These are phyloP conservation scores for Globisporangium megalacanthum DNA, from an alignment of 352 stramenopile species.

Conservation along the genomic window DNA sequence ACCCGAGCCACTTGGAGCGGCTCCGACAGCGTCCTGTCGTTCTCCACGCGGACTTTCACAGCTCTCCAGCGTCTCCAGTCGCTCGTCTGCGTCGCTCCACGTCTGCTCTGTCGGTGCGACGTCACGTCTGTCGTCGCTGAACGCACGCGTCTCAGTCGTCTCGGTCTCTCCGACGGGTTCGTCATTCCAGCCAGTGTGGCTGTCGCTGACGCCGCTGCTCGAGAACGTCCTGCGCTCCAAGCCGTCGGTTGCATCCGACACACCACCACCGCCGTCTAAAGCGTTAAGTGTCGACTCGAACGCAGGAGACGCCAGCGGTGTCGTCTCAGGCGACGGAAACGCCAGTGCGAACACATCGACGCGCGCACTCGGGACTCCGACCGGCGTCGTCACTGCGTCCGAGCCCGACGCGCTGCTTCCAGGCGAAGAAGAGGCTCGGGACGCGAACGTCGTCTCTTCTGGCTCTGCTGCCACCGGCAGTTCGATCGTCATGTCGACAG, in stretches of 20 bases:
- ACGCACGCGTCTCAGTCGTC: no score
- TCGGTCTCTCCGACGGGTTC: background rate
- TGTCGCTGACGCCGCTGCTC: background rate
- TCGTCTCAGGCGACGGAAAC: background rate
- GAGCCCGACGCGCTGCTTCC: background rate
- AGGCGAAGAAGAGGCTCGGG: background rate
- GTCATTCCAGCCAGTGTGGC: background rate
- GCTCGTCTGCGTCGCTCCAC: background rate
- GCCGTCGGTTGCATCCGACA: background rate
- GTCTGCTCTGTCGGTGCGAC: background rate
- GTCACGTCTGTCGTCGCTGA: background rate
- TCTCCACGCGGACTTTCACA: no score
- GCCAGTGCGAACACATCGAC: background rate
- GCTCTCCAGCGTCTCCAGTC: no score
- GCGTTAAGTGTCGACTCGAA: background rate
- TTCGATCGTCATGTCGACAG: conserved; percentile 7
- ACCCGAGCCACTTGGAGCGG: background rate
- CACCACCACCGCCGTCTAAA: no score
- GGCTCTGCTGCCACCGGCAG: background rate
- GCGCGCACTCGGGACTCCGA: background rate
- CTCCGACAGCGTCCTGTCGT: no score
- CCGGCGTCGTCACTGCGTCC: conserved; percentile 2
- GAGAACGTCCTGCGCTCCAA: conserved; percentile 1
- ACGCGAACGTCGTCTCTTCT: background rate
- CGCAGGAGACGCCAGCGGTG: background rate